Evolutionary conservation across 208 protist genomes (phyloP), one percentile per base, ranked within the genome.

Genomic region (Trypanosoma caninum): DNA sequence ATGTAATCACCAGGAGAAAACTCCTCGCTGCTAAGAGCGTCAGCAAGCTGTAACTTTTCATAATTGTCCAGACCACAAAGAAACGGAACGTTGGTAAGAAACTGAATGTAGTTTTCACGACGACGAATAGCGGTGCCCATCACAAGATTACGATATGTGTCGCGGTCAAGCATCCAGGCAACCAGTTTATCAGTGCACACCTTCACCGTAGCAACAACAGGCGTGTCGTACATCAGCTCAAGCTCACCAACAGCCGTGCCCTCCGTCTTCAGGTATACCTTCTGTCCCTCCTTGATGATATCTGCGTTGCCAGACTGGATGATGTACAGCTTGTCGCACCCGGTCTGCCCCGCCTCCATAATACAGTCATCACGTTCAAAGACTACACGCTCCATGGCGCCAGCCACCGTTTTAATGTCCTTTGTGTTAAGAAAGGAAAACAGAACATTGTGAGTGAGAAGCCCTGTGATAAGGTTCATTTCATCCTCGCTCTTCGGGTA

Each of bases 161-260:
- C 87, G 47, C 90, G 82, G 72, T 91, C 88, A n/a, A 96, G 73
- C 60, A 85, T 80, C 87, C 87, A 96, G 18, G 87, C 82, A 10
- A 94, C 79, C 23, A 91, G 74, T 28, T 58, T 45, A 50, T 83
- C 70, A 20, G 83, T 86, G 73, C 74, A 85, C 27, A 94, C 87
- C 55, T 86, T 80, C 35, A 96, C 89, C 0, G 87, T 93, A 6
- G 89, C 89, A 3, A 93, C 84, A 44, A 78, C 80, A 3, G 84
- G 82, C 2, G 89, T 94, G 53, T 96, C 82, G 71, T 96, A 96
- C 55, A 96, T 84, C 44, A 96, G 76, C 75, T 96, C 89, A 14
- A 96, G 62, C 76, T 96, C 86, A 23, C 89, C 89, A 45, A 96
- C 83, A 16, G 84, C 87, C 20, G 80, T 88, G 52, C 84, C 84